Evolutionary conservation across 2,329 filamentous ascomycete species (phyloP), one percentile per base, ranked within the genome.

Genomic region (Epichloe bromicola): DNA sequence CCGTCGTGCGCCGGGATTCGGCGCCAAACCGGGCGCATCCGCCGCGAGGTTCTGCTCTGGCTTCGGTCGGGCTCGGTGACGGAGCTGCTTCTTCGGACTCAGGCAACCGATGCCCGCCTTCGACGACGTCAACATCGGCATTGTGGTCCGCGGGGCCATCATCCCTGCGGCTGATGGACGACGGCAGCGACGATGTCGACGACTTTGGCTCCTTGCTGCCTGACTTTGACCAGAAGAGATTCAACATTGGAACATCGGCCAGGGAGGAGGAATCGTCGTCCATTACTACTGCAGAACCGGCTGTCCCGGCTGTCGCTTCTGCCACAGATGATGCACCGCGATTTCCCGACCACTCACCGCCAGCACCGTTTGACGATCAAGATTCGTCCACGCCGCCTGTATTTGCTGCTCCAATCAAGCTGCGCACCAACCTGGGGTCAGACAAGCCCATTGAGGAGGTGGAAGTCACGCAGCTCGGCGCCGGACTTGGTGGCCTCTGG

Each of bases 141-240:
- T 50, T 68, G 17, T 68, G 66, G 64, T 55, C 66, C 3, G 64
- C 65, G 7, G 59, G 61, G 2, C 63, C 66, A 5, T 71, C 70
- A 3, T 67, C 69, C 1, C 59, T 70, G 20, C 73, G 74, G 6
- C 62, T 73, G 20, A 67, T 66, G 67, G 63, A 67, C 30, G 70
- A 74, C 14, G 67, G 70, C 7, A 71, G 74, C 19, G 71, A 75
- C 19, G 72, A 75, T 3, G 54, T 58, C 34, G 74, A 76, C 2
- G 71, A 75, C n/a, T 70, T 75, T 37, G 71, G 75, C 46, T 62
- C 69, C 47, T 69, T 78, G 58, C 65, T 78, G 5, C 69, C 77
- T 2, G 72, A 79, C 58, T 79, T 80, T 59, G 71, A 72, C 45
- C 65, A 69, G 50, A 67, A 65, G 55, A 65, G 54, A 5, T 66